A percentile compares a stretch with the other conserved stretches of the same genome.
These are phyloP conservation scores for Polygonum maritimum DNA, from an alignment of 148 eudicot genomes.

Conservation along the genomic window DNA sequence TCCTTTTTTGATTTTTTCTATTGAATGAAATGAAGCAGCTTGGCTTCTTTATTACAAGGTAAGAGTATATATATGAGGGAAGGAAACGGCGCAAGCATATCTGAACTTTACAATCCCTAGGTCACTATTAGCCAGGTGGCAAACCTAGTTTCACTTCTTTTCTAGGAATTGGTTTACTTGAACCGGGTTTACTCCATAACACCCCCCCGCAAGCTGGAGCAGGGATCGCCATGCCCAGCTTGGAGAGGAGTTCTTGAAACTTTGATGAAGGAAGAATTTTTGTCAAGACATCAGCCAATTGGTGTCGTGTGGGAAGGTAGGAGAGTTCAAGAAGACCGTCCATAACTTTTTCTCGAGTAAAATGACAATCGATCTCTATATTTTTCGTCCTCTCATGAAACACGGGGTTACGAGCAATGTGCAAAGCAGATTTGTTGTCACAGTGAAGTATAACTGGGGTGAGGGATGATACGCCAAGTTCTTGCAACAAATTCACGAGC, in stretches of 20 bases:
- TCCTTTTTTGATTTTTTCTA: no score
- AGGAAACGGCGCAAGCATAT: no score
- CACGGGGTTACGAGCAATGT: background rate
- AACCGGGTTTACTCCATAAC: no score
- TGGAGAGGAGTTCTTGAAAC: background rate
- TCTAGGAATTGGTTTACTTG: no score
- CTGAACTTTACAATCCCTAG: no score
- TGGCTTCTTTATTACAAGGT: no score
- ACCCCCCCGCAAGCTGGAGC: background rate
- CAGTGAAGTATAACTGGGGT: conserved; percentile 4
- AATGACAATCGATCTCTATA: conserved; percentile 6
- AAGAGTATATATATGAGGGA: no score
- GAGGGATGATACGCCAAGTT: background rate
- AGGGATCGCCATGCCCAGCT: conserved; percentile 2
- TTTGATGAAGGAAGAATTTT: background rate
- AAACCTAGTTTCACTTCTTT: no score
- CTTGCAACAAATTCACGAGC: background rate
- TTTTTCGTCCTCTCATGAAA: conserved; percentile 13
- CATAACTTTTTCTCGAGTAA: background rate
- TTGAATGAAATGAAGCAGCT: no score
- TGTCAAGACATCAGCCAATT: background rate
- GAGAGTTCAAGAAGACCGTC: background rate
- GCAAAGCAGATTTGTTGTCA: conserved; percentile 6
- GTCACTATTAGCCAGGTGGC: no score
- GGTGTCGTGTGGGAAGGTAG: background rate